Evolutionary conservation across 306 rosid species (phyloP), one percentile per base, ranked within the genome.

Genomic region (Cucurbita maxima): DNA sequence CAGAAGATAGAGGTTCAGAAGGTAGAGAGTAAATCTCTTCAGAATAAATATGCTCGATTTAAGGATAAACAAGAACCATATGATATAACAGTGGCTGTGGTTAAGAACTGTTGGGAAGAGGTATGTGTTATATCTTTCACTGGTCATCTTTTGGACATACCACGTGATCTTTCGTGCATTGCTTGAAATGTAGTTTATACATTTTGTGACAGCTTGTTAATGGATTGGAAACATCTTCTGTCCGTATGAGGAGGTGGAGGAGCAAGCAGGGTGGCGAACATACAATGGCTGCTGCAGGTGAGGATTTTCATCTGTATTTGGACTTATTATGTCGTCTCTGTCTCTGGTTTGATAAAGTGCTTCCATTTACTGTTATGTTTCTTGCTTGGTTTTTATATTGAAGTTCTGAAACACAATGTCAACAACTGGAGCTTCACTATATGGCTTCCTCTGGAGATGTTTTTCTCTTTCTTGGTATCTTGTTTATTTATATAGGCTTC

Each of bases 1-100:
- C 92, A 91, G 85, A 95, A 91, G 82, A 81, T 95, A 76, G 99
- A 95, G 84, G 78, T 90, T 61, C 99, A 95, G 82, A 95, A 88
- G 83, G 71, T 89, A 72, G 99, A 95, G 77, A 57, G 82, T 79
- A 75, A 76, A 71, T 81, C 86, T 56, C 87, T 91, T 74, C 88
- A 88, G 77, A 84, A 78, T 77, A 92, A 86, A 73, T 71, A 81
- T 76, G 82, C 80, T 76, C 96, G 83, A 44, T 80, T 89, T 76
- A 83, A 84, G 85, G 87, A 77, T 76, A 82, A 81, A 79, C 97
- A 95, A 69, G 84, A 79, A 74, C 89, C 97, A 22, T 77, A 84
- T 82, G 92, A 80, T 77, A 77, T 88, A 50, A 81, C 86, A 55
- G 76, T 88, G 78, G 45, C 79, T 0, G 91, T 83, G 73, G 96